A percentile compares a stretch with the other conserved stretches of the same genome.
These are phyloP conservation scores for Botrytis elliptica DNA, from an alignment of 2,329 filamentous ascomycete species.

Conservation along the genomic window DNA sequence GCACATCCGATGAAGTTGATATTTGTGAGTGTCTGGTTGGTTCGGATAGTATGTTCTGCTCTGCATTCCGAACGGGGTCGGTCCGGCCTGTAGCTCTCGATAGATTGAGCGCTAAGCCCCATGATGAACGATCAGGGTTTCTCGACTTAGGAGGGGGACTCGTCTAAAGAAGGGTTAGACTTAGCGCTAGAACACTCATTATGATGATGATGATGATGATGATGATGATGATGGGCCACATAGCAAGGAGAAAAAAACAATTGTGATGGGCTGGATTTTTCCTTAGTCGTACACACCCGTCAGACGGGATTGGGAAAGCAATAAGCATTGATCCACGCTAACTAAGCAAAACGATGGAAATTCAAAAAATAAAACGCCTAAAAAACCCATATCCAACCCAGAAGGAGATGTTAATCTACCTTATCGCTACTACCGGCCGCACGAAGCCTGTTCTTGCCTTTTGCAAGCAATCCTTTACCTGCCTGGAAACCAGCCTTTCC, in stretches of 20 bases:
- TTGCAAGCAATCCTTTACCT: conserved; percentile 86
- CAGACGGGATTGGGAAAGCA: conserved; percentile 36
- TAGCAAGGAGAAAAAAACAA: conserved; percentile 34
- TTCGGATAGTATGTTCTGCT: conserved; percentile 15
- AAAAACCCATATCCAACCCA: conserved; percentile 34
- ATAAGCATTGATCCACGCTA: conserved; percentile 27
- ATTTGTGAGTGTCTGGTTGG: neutral
- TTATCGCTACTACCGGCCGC: conserved; percentile 67
- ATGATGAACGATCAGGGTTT: conserved; percentile 46
- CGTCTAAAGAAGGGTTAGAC: conserved; percentile 39
- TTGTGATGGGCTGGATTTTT: conserved; percentile 36
- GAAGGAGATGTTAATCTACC: conserved; percentile 67
- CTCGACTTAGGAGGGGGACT: conserved; percentile 40
- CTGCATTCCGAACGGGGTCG: neutral
- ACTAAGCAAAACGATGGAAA: conserved; percentile 34
- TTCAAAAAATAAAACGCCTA: conserved; percentile 32
- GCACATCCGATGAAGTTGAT: neutral
- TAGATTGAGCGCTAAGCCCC: conserved; percentile 40
- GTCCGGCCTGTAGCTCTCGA: conserved; percentile 10
- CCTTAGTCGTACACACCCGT: conserved; percentile 39
- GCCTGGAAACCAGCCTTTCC: conserved; percentile 66
- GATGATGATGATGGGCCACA: conserved; percentile 30
- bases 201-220: conserved; percentile 16
- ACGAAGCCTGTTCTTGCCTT: conserved; percentile 80
- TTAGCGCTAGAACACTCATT: conserved; percentile 37